Evolutionary conservation across 257 asterid genomes (phyloP), one percentile per base, ranked within the genome.

Genomic region (Jasminum sambac): DNA sequence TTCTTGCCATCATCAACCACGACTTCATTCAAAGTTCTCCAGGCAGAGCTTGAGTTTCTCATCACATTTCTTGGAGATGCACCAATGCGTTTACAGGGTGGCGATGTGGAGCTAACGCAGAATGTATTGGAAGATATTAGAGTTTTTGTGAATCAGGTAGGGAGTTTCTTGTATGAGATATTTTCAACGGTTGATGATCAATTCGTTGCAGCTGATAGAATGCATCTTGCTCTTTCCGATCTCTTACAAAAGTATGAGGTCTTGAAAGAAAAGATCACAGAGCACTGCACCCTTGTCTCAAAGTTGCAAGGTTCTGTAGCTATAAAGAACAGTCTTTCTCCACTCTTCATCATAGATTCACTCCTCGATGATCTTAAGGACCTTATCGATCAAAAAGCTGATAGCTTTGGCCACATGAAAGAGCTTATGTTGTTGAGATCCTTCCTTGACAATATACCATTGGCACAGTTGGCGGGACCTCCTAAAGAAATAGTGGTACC

Each of bases 281-380:
- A 44, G 10, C 55, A 44, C 21, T 44, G 55, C n/a, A 1, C 1
- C 21, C 14, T 2, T 4, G 21, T 44, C 8, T n/a, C 21, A 1
- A 44, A 16, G 5, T 5, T 16, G 55, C 55, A n/a, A 44, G n/a
- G 21, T 4, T 6, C 0, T 14, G 6, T 13, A 8, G n/a, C 55
- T 44, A n/a, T 17, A 16, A 44, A 44, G 55, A 44, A 2, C n/a
- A 6, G 19, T 4, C 59, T 40, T 0, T 75, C 46, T 43, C 66
- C 74, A 0, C 42, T 75, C 12, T 55, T 63, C 26, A 63, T 72
- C 8, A n/a, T 76, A 2, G 60, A 64, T 60, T 79, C 76, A 57
- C 48, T 76, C 46, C 67, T 80, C 13, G 36, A 64, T 68, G 55
- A 72, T 58, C 65, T 79, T 5, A 59, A 23, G 4, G 67, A 64